phyloP scores from a whole-genome alignment of 1,284 basidiomycete species.

The Cryptococcus sp. region DNA sequence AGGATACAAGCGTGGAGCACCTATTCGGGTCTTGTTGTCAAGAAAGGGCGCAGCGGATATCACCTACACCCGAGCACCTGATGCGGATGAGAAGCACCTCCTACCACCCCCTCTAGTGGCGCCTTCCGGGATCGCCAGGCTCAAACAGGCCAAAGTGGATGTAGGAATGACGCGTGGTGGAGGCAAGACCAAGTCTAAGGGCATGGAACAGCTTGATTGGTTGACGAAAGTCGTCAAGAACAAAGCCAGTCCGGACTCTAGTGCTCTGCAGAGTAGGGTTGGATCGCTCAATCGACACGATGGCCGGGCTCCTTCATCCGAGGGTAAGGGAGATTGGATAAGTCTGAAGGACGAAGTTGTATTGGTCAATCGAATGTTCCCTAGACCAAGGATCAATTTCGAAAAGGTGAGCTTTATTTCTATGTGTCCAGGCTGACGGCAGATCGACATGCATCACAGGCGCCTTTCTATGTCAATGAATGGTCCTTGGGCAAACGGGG shows the following conservation, averaged over 20 bases:
- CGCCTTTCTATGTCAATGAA: conserved; percentile 81
- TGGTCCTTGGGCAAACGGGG: conserved; percentile 80
- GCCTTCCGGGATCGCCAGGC: conserved; percentile 34
- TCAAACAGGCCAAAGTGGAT: conserved; percentile 29
- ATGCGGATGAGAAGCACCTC: conserved; percentile 16
- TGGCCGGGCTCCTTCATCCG: conserved; percentile 19
- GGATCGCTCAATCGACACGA: conserved; percentile 15
- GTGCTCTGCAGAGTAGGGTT: conserved; percentile 17
- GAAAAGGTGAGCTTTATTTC: conserved; percentile 61
- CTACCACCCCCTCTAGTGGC: conserved; percentile 25
- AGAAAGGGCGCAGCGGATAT: conserved; percentile 47
- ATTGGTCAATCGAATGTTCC: conserved; percentile 66
- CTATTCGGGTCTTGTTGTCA: conserved; percentile 53
- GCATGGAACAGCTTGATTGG: conserved; percentile 48
- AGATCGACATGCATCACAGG: conserved; percentile 75
- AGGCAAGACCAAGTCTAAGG: conserved; percentile 15
- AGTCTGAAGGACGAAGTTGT: conserved; percentile 81
- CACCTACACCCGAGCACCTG: conserved; percentile 36
- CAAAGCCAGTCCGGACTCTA: conserved; percentile 23
- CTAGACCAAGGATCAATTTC: conserved; percentile 67
- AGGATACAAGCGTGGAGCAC: conserved; percentile 52
- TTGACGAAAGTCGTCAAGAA: conserved; percentile 43
- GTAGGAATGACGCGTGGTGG: conserved; percentile 47
- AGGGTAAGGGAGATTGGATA: conserved; percentile 44
- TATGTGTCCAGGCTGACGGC: conserved; percentile 2